These are phyloP conservation scores for Sporothrix dimorphospora DNA, from an alignment of 2,329 filamentous ascomycete genomes.

Conservation along the genomic window DNA sequence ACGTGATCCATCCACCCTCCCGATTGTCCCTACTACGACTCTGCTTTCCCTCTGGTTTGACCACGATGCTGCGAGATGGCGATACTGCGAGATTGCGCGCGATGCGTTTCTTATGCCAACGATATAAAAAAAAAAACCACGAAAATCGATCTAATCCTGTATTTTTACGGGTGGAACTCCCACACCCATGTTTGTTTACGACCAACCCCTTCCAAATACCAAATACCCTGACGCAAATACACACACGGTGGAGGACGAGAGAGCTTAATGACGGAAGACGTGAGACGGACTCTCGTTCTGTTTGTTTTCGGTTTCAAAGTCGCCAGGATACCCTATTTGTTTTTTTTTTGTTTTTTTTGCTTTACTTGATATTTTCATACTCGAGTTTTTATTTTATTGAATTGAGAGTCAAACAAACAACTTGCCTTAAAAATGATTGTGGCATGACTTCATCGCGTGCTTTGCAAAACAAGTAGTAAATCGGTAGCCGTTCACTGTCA, in stretches of 20 bases:
- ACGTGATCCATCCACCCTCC: not conserved
- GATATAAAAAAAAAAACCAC: conserved; percentile 14
- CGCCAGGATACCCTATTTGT: conserved; percentile 22
- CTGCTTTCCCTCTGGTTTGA: not conserved
- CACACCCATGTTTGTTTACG: not conserved
- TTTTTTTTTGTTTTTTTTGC: not conserved
- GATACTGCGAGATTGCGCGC: conserved; percentile 4
- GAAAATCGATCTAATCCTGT: conserved; percentile 3
- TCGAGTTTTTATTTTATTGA: not conserved
- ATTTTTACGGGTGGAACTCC: not conserved
- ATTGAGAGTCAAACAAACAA: not conserved
- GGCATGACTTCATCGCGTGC: no score
- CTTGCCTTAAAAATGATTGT: no score
- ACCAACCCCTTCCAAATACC: not conserved
- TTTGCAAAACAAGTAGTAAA: no score
- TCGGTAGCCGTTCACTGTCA: no score
- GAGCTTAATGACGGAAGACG: not conserved
- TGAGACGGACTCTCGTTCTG: not conserved
- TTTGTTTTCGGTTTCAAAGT: conserved; percentile 12
- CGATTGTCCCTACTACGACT: not conserved
- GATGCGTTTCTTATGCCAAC: not conserved
- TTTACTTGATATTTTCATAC: not conserved
- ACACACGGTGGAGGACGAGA: conserved; percentile 10
- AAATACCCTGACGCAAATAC: conserved; percentile 21
- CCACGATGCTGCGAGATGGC: not conserved